phyloP scores from a whole-genome alignment of 1,284 basidiomycete species.

The Meira nashicola region DNA sequence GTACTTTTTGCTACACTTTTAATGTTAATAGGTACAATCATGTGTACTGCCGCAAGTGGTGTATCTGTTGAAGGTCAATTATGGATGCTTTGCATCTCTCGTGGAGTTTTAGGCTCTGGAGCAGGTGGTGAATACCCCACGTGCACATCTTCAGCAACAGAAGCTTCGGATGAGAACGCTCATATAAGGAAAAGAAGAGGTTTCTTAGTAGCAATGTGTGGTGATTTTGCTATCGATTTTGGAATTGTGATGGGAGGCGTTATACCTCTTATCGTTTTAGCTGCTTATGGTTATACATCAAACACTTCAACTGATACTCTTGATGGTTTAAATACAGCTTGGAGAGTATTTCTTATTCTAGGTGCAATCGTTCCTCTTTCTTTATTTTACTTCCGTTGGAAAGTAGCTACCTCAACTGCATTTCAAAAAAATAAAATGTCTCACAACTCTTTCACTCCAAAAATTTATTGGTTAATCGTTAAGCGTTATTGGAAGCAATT shows the following conservation, averaged over 20 bases:
- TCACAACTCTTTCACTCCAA: constrained; percentile 62
- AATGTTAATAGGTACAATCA: constrained; percentile 36
- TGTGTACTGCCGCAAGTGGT: constrained; percentile 27
- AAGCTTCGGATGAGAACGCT: constrained; percentile 61
- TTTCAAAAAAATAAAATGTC: constrained; percentile 70
- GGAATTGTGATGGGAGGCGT: constrained; percentile 80
- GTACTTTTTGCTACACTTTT: constrained; percentile 36
- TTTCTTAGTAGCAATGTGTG: constrained; percentile 76
- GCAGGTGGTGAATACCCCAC: constrained; percentile 18
- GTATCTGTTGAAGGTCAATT: constrained; percentile 9
- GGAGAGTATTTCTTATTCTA: constrained; percentile 79
- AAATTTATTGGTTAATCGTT: constrained; percentile 63
- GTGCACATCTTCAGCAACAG: constrained; percentile 14
- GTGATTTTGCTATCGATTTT: constrained; percentile 74
- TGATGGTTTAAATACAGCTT: constrained; percentile 36
- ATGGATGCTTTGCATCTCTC: constrained; percentile 16
- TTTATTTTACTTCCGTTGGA: constrained; percentile 78
- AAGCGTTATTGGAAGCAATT: constrained; percentile 72
- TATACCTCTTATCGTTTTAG: constrained; percentile 63
- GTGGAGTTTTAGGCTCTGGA: constrained; percentile 15
- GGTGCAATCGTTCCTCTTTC: constrained; percentile 74
- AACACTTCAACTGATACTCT: constrained; percentile 60
- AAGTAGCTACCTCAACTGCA: constrained; percentile 71
- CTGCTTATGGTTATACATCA: constrained; percentile 1
- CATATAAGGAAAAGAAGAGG: constrained; percentile 76